Evolutionary conservation across 1,284 basidiomycete species (phyloP).

Genomic region (Cryptococcus deneoformans): DNA sequence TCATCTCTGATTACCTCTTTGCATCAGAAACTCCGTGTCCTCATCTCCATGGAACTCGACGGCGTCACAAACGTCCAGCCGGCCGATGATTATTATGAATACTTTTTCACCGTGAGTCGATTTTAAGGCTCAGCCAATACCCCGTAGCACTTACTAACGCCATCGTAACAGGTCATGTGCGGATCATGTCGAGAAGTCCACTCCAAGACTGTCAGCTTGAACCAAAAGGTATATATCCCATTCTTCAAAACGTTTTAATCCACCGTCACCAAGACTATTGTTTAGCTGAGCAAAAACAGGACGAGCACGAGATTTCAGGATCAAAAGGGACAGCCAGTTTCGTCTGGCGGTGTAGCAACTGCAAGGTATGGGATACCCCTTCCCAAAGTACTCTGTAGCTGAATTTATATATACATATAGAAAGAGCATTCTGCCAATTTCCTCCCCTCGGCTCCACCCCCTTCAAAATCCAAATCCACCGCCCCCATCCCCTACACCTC

Average conservation of each 20-base stretch:
- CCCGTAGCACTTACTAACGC: not conserved
- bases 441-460: slow-evolving; percentile 24
- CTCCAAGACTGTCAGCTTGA: slow-evolving; percentile 46
- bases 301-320: slow-evolving; percentile 46
- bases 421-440: slow-evolving; percentile 50
- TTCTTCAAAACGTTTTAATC: not conserved
- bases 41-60: slow-evolving; percentile 48
- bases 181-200: slow-evolving; percentile 45
- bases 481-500: slow-evolving; percentile 28
- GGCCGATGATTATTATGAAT: slow-evolving; percentile 41
- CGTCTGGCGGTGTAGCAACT: slow-evolving; percentile 47
- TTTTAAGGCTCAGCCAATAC: not conserved
- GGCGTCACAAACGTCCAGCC: slow-evolving; percentile 44
- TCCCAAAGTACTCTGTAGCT: no score
- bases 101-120: slow-evolving; percentile 45
- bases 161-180: slow-evolving; percentile 36
- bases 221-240: slow-evolving; percentile 29
- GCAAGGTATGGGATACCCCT: slow-evolving; percentile 36
- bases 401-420: slow-evolving; percentile 3
- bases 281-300: slow-evolving; percentile 15
- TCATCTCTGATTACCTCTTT: no score
- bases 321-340: slow-evolving; percentile 48
- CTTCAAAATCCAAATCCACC: slow-evolving; percentile 35
- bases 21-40: slow-evolving; percentile 44
- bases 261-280: not conserved